A percentile compares a stretch with the other conserved stretches of the same genome.
phyloP scores from a whole-genome alignment of 805 yeast species.

The Hanseniaspora guilliermondii region DNA sequence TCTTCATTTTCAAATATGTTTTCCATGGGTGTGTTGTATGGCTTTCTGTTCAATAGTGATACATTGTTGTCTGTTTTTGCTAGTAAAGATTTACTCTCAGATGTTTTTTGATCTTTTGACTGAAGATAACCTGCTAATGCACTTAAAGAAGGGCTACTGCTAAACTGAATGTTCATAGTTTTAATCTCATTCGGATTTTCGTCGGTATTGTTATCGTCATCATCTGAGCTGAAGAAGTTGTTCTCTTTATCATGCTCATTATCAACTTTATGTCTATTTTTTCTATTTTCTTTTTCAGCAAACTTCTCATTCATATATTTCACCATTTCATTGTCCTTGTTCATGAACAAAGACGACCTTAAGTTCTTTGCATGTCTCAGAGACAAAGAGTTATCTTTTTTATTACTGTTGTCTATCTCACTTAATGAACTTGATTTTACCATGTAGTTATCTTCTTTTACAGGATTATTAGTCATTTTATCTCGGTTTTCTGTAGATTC shows the following conservation, averaged over 20 bases:
- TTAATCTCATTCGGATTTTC: conserved; percentile 1
- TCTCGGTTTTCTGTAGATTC: neutral
- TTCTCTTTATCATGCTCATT: neutral
- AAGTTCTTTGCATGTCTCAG: conserved; percentile 26
- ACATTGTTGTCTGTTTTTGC: conserved; percentile 15
- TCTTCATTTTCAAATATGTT: conserved; percentile 17
- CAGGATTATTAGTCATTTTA: neutral
- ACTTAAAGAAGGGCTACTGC: conserved; percentile 34
- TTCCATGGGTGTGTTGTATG: conserved; percentile 5
- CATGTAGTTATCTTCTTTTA: neutral
- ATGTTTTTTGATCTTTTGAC: conserved; percentile 27
- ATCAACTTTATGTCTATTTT: neutral
- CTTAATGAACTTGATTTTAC: conserved; percentile 3
- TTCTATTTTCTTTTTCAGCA: neutral
- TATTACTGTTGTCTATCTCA: neutral
- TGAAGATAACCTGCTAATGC: conserved; percentile 33
- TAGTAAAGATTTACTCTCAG: conserved; percentile 16
- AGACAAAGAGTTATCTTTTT: conserved; percentile 17
- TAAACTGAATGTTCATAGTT: conserved; percentile 25
- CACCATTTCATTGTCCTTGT: conserved; percentile 17
- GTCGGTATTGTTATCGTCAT: neutral
- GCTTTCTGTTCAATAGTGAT: conserved; percentile 20
- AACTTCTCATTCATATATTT: conserved; percentile 1
- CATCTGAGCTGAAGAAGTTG: neutral
- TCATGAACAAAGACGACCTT: conserved; percentile 25